Base-by-base conservation (phyloP, 805 yeast genomes). In the Saturnispora mendoncae region DNA sequence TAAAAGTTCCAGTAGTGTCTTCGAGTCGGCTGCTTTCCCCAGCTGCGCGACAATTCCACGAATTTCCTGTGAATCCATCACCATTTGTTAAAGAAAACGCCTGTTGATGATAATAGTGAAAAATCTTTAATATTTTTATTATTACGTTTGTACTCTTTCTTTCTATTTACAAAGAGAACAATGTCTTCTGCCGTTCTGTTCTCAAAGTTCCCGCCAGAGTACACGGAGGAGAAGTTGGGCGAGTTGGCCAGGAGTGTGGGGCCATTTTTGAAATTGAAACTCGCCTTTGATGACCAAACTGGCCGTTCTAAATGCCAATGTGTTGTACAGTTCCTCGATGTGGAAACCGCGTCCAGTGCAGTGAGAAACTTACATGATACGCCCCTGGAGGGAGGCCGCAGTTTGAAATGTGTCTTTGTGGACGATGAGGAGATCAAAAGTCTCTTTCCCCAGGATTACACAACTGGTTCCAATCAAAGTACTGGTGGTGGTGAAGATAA, bases 291-390 rank as follows among this genome's bases (percentile, higher is more conserved):
- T 58, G 80, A 84, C 33, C 79, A 78, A 41, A 87, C 95, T 0
- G 97, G 97, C 2, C 80, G 78, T 54, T 84, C 95, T 7, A 86
- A 82, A 59, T 97, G 97, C 55, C 95, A 95, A 4, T 84, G 84
- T 53, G 80, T 90, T 14, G 45, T 46, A 8, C 88, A 83, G 52
- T 90, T 83, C 57, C 73, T 71, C 37, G 94, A 90, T 57, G 65
- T 74, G 10, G 95, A 84, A 51, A 83, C 95, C 0, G 95, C 96
- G 4, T 77, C 84, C 2, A 78, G 90, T 15, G 97, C 97, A 0
- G 94, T 87, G 21, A 67, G 97, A 47, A 90, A 90, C 62, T 65
- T 90, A 48, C 84, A 84, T 59, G 82, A 84, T 48, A 81, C 80
- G 61, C 70, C 73, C 32, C 74, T 85, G 42, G 95, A 94, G 1